phyloP scores from a whole-genome alignment of 805 yeast genomes.

The Wickerhamomyces subpelliculosus region DNA sequence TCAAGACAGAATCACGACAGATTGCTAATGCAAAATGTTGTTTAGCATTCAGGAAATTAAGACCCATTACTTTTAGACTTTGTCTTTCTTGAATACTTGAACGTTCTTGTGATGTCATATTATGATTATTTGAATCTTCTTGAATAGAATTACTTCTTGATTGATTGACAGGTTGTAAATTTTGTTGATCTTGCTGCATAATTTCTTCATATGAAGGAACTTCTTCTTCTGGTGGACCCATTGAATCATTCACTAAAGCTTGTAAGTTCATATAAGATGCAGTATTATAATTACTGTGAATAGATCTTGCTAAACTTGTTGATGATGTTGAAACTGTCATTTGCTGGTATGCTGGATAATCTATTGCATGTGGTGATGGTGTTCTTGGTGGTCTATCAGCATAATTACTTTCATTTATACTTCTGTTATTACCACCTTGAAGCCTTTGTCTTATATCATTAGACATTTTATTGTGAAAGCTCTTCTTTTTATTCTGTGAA shows the following conservation, averaged over 20 bases:
- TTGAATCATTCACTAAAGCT: not conserved
- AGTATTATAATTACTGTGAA: not conserved
- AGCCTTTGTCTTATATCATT: conserved; percentile 2
- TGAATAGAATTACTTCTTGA: conserved; percentile 1
- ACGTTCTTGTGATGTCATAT: not conserved
- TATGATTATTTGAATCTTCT: not conserved
- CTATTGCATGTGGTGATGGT: conserved; percentile 20
- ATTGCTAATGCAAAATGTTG: conserved; percentile 71
- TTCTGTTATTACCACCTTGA: conserved; percentile 3
- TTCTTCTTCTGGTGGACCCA: conserved; percentile 1
- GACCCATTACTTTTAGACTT: conserved; percentile 52
- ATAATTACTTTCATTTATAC: conserved; percentile 20
- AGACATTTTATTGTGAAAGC: no score
- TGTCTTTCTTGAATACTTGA: conserved; percentile 2
- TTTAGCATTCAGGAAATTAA: conserved; percentile 64
- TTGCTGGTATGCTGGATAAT: conserved; percentile 17
- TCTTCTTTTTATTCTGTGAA: no score
- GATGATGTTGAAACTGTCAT: conserved; percentile 3
- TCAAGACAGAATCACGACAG: conserved; percentile 71
- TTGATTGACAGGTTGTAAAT: no score
- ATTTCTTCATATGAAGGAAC: conserved; percentile 5
- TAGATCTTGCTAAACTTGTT: not conserved
- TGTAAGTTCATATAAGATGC: not conserved
- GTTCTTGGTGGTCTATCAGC: conserved; percentile 37
- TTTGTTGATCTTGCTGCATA: conserved; percentile 2